Evolutionary conservation across 2,329 filamentous ascomycete genomes (phyloP).

Genomic region (Gliomastix tumulicola): DNA sequence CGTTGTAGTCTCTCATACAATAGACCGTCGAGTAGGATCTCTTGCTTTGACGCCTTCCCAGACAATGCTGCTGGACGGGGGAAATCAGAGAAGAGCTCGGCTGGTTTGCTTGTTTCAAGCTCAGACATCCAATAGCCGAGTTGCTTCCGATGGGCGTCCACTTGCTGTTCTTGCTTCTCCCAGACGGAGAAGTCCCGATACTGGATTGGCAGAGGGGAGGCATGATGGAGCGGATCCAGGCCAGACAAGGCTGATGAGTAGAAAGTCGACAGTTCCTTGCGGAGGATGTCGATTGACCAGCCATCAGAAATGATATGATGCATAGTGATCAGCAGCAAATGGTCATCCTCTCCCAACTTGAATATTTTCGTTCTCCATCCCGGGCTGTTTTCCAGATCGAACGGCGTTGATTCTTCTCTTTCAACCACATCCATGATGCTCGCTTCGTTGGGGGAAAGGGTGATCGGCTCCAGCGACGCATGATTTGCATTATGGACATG

Average conservation of each 20-base stretch:
- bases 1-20: conserved; percentile 6
- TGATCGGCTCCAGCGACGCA: too few relatives aligned
- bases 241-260: conserved; percentile 9
- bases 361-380: conserved; percentile 12
- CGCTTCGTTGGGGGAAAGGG: background rate
- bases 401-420: conserved; percentile 10
- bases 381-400: conserved; percentile 11
- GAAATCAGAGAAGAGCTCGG: conserved; percentile 25
- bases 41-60: background rate
- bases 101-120: conserved; percentile 2
- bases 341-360: conserved; percentile 6
- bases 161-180: conserved; percentile 12
- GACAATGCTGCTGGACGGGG: conserved; percentile 14
- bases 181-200: conserved; percentile 16
- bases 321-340: conserved; percentile 16
- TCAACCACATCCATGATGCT: conserved; percentile 6
- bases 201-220: conserved; percentile 11
- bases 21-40: background rate
- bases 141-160: conserved; percentile 9
- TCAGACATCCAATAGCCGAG: conserved; percentile 12
- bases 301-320: conserved; percentile 20
- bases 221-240: conserved; percentile 3
- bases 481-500: too few relatives aligned
- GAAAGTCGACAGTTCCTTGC: conserved; percentile 10
- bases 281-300: conserved; percentile 16